Conservation (phyloP, 495 filamentous ascomycete genomes). For the Hyaloscypha variabilis region DNA sequence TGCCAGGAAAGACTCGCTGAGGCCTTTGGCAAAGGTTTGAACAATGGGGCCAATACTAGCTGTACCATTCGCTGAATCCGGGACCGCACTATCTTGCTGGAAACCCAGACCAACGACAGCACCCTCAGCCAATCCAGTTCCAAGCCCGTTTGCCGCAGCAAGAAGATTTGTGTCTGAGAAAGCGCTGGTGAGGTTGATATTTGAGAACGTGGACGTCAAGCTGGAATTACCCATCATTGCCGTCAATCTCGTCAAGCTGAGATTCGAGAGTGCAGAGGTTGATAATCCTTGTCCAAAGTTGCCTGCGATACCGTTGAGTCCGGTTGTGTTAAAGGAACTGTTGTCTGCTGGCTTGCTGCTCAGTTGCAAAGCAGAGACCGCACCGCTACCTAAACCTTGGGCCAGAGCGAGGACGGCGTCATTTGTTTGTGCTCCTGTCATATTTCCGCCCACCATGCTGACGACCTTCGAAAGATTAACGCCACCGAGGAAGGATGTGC, state of each 20-base stretch:
- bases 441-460: neutral
- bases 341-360: slow-evolving; percentile 1
- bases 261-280: slow-evolving; percentile 14
- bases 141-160: slow-evolving; percentile 7
- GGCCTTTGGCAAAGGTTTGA: slow-evolving; percentile 9
- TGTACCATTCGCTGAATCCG: neutral
- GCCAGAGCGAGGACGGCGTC: slow-evolving; percentile 12
- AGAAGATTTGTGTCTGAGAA: neutral
- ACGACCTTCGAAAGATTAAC: slow-evolving; percentile 8
- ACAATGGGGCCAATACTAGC: neutral
- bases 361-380: slow-evolving; percentile 18
- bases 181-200: too few species aligned
- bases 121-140: slow-evolving; percentile 15
- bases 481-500: slow-evolving; percentile 12
- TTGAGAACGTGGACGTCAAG: too few species aligned
- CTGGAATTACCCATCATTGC: neutral
- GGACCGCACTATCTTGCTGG: neutral
- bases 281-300: slow-evolving; percentile 16
- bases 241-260: neutral
- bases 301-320: slow-evolving; percentile 12
- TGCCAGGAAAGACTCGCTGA: slow-evolving; percentile 2
- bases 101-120: slow-evolving; percentile 16
- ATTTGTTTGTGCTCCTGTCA: slow-evolving; percentile 11
- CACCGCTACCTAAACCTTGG: slow-evolving; percentile 18
- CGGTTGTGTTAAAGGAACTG: slow-evolving; percentile 16